Conservation (phyloP, 495 filamentous ascomycete species). For the Aspergillus nanangensis region DNA sequence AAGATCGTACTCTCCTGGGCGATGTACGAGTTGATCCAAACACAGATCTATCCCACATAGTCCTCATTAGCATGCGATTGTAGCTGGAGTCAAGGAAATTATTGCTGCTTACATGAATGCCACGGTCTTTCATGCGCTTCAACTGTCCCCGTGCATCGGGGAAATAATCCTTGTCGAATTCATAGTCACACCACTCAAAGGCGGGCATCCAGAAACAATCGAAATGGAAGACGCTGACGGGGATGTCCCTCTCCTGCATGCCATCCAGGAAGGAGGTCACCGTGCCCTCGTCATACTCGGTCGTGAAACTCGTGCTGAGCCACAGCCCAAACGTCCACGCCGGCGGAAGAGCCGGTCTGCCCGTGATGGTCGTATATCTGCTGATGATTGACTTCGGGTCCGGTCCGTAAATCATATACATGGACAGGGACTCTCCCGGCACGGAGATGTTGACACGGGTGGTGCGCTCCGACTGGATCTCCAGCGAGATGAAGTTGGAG, state of each 20-base stretch:
- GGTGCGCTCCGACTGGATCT: conserved; percentile 8
- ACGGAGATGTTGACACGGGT: conserved; percentile 10
- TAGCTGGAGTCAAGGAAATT: no score
- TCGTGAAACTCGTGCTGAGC: conserved; percentile 11
- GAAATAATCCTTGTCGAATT: conserved; percentile 12
- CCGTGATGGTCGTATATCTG: conserved; percentile 7
- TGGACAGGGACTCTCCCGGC: conserved; percentile 5
- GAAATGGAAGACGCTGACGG: conserved; percentile 12
- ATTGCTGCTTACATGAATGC: conserved; percentile 4
- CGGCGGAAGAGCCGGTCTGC: conserved; percentile 5
- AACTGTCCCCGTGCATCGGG: conserved; percentile 8
- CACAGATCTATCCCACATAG: conserved; percentile 1
- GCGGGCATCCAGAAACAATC: conserved; percentile 12
- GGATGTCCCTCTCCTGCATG: conserved; percentile 8
- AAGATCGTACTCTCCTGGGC: conserved; percentile 10
- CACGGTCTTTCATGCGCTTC: conserved; percentile 7
- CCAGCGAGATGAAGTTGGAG: conserved; percentile 7
- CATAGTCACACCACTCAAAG: conserved; percentile 9
- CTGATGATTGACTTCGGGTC: conserved; percentile 7
- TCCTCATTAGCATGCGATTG: not conserved
- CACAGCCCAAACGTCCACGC: conserved; percentile 9
- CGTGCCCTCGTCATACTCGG: conserved; percentile 10
- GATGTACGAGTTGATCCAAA: conserved; percentile 10
- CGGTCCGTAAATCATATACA: conserved; percentile 10
- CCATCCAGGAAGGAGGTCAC: conserved; percentile 7